phyloP scores from a whole-genome alignment of 192 early-diverging fungal species.

The Borealophlyctis nickersoniae region DNA sequence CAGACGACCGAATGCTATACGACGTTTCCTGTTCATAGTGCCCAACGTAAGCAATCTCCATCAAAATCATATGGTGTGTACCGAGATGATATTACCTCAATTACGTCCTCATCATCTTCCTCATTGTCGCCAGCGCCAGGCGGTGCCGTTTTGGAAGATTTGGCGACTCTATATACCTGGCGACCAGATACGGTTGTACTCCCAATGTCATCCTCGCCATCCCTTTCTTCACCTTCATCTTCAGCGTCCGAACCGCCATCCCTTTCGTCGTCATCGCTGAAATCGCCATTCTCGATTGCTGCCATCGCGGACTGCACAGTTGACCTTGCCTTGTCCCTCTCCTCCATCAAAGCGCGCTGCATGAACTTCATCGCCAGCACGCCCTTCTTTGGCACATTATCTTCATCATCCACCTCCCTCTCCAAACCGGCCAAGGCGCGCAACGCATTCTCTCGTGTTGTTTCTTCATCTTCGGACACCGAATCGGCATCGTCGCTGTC shows the following conservation, averaged over 20 bases:
- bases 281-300: background rate
- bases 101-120: constrained; percentile 29
- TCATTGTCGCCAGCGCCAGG: background rate
- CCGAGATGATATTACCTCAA: too few species aligned
- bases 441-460: constrained; percentile 23
- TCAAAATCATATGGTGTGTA: too few species aligned
- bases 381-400: constrained; percentile 64
- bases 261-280: constrained; percentile 15
- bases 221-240: constrained; percentile 4
- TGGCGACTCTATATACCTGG: background rate
- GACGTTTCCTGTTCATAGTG: background rate
- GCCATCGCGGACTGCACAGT: constrained; percentile 8
- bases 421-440: constrained; percentile 46
- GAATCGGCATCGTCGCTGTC: constrained; percentile 61
- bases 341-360: constrained; percentile 64
- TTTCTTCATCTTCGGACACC: constrained; percentile 50
- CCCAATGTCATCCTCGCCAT: background rate
- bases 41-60: too few species aligned
- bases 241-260: constrained; percentile 25
- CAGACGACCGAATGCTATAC: constrained; percentile 51
- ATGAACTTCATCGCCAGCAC: constrained; percentile 98
- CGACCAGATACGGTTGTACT: background rate
- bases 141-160: background rate
- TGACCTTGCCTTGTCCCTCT: constrained; percentile 31
- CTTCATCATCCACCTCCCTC: constrained; percentile 33